A percentile compares a stretch with the other conserved stretches of the same genome.
phyloP scores from a whole-genome alignment of 208 protist species.

The Trypanosoma lewisi region DNA sequence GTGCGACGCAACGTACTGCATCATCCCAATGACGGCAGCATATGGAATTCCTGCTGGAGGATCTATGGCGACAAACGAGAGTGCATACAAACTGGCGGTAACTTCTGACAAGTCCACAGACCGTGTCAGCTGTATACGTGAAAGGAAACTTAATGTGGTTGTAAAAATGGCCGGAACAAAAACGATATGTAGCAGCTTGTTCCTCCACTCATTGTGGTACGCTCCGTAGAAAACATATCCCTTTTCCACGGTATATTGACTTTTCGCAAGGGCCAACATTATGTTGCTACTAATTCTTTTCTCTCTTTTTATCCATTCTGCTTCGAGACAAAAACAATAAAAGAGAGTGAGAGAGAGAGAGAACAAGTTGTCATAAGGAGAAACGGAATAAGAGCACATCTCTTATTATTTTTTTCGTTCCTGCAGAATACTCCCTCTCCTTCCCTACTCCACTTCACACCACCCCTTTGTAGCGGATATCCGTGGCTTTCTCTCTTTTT shows the following conservation, averaged over 20 bases:
- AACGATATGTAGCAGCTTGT: slow-evolving; percentile 76
- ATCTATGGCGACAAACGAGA: slow-evolving; percentile 65
- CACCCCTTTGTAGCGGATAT: no score
- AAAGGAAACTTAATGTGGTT: slow-evolving; percentile 46
- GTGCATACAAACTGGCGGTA: slow-evolving; percentile 39
- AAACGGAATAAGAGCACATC: neutral
- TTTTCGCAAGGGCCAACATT: slow-evolving; percentile 38
- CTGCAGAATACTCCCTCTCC: no score
- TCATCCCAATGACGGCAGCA: slow-evolving; percentile 36
- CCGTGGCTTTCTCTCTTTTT: no score
- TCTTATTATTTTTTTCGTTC: no score
- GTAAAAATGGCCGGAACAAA: slow-evolving; percentile 77
- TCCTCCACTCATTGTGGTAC: slow-evolving; percentile 62
- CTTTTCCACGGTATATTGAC: slow-evolving; percentile 62
- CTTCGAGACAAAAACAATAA: slow-evolving; percentile 8
- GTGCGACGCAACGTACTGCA: slow-evolving; percentile 35
- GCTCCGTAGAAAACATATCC: slow-evolving; percentile 70
- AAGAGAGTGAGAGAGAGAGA: neutral
- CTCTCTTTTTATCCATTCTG: no score
- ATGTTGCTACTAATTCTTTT: no score
- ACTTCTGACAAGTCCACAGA: slow-evolving; percentile 51
- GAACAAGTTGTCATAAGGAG: neutral
- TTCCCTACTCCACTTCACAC: no score
- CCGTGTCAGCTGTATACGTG: slow-evolving; percentile 30
- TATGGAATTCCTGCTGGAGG: slow-evolving; percentile 52